Percentiles rank a stretch among this genome's conserved stretches.
Conservation (phyloP, 306 rosid genomes). For the Fagus crenata region DNA sequence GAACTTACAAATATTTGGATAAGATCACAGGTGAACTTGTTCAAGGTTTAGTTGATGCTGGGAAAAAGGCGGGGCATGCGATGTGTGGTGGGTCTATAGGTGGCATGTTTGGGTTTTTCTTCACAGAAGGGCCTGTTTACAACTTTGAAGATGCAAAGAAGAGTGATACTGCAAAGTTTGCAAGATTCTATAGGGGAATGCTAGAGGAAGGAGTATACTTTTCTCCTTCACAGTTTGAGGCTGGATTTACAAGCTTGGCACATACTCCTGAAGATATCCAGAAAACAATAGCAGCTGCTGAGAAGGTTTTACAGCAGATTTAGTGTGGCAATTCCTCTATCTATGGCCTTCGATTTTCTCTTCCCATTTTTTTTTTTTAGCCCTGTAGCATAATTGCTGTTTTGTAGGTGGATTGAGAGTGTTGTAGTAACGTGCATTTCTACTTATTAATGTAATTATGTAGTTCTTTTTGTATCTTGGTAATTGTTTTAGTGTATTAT, state of each 20-base stretch:
- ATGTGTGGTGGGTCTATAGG: conserved; percentile 84
- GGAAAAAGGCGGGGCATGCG: conserved; percentile 84
- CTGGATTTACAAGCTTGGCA: conserved; percentile 96
- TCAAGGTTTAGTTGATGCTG: conserved; percentile 75
- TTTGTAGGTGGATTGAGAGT: conserved; percentile 13
- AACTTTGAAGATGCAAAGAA: conserved; percentile 82
- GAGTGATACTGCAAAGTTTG: conserved; percentile 82
- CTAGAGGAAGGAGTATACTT: conserved; percentile 88
- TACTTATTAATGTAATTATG: neutral
- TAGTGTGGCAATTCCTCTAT: conserved; percentile 36
- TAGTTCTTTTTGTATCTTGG: neutral
- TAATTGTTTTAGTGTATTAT: conserved; percentile 5
- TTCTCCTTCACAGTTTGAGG: conserved; percentile 97
- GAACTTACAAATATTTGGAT: conserved; percentile 72
- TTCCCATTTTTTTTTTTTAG: neutral
- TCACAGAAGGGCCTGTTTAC: conserved; percentile 87
- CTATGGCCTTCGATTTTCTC: neutral
- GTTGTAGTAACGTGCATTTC: neutral
- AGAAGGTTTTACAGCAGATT: conserved; percentile 69
- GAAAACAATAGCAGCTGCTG: conserved; percentile 90
- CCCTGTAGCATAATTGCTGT: conserved; percentile 2
- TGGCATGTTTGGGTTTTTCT: conserved; percentile 96
- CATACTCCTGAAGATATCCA: conserved; percentile 76
- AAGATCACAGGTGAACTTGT: conserved; percentile 69
- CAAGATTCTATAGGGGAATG: conserved; percentile 79